Conservation (phyloP, 495 filamentous ascomycete species). For the Neurospora sp. region DNA sequence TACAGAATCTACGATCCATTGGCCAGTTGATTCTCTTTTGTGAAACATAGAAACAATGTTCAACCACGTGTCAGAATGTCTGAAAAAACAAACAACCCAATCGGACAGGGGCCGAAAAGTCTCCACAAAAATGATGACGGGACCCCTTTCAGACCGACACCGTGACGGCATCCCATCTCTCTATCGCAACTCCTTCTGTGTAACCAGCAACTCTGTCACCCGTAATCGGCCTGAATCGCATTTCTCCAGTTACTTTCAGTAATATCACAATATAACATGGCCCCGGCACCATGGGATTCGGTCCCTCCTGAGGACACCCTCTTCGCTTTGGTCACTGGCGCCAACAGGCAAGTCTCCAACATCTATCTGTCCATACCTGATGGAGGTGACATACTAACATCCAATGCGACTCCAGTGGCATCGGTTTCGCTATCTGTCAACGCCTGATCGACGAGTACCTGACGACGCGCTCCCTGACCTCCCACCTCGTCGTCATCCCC, state of each 20-base stretch:
- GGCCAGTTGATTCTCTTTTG: background rate
- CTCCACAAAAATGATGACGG: background rate
- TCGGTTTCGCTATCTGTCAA: slow-evolving; percentile 76
- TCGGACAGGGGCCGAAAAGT: background rate
- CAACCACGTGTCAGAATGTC: background rate
- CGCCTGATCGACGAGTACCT: slow-evolving; percentile 92
- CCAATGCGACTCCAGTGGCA: slow-evolving; percentile 48
- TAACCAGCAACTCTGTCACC: background rate
- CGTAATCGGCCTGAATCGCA: background rate
- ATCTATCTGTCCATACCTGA: background rate
- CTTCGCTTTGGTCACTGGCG: slow-evolving; percentile 58
- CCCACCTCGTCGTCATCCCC: slow-evolving; percentile 54
- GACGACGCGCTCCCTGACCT: slow-evolving; percentile 45
- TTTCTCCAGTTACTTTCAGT: background rate
- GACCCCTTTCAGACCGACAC: background rate
- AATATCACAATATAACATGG: slow-evolving; percentile 15
- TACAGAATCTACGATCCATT: background rate
- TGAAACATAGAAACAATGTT: background rate
- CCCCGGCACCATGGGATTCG: slow-evolving; percentile 40
- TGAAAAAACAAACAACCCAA: background rate
- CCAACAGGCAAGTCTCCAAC: slow-evolving; percentile 50
- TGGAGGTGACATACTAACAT: slow-evolving; percentile 7
- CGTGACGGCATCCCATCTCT: background rate
- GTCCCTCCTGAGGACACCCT: slow-evolving; percentile 34
- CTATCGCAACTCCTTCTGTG: background rate